Base-by-base conservation (phyloP, 257 asterid genomes). In the Solanum peruvianum region DNA sequence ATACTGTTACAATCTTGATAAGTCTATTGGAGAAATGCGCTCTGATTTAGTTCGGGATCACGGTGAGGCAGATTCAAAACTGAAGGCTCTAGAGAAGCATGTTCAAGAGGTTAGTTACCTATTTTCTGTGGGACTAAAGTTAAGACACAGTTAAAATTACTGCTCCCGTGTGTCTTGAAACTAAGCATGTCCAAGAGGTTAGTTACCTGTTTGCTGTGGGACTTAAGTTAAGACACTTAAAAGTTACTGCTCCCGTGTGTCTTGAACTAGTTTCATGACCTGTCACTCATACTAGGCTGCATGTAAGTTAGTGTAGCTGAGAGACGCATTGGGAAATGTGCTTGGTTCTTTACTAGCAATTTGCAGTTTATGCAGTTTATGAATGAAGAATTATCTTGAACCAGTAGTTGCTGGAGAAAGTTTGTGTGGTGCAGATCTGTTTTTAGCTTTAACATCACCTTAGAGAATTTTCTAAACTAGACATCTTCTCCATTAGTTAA, bases 21-120 rank as follows among this genome's bases (percentile, higher is more conserved):
- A 97, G 88, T 94, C 98, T 42, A 91, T 97, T 85, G 99, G 96
- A 84, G 98, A 97, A 87, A 93, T 97, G 98, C 99, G 95, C 18
- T 90, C 97, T 84, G 98, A 93, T 85, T 89, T 94, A 83, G 92
- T 89, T 86, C 96, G 94, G 87, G 98, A 95, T 89, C 95, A 95
- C 81, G 94, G 90, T 44, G 99, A 95, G 86, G 90, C 96, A 35
- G 96, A 94, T 78, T 82, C 94, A 49, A 97, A 92, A 92, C 99
- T 97, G 89, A 95, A 92, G 87, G 92, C 96, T 71, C 92, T 95
- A 47, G 98, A 97, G 86, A 97, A 94, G 91, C 98, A 97, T 91
- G 88, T 96, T 69, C 97, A 94, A 86, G 99, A 97, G 99, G 99
- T 95, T 29, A 86, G 91, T 89, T 83, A 82, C 60, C 72, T 56